Base-by-base conservation (phyloP, 1,139 yeast species). In the Pneumocystis jirovecii region DNA sequence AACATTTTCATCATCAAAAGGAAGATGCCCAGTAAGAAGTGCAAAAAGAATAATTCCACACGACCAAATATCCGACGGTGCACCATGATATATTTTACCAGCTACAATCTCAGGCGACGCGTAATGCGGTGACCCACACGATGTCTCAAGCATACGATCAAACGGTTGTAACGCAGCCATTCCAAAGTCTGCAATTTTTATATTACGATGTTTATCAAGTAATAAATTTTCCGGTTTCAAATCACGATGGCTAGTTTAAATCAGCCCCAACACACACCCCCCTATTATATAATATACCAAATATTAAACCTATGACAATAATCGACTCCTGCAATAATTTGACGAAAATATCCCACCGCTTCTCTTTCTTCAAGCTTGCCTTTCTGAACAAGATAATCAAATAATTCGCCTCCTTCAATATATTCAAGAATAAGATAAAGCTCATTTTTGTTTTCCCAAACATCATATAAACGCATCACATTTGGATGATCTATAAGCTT, bases 91-190 rank as follows among this genome's bases (percentile, higher is more conserved):
- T 68, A 85, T 88, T 69, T 86, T 83, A 62, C 98, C 98, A 12
- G 96, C 89, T 2, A 93, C 97, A 70, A 93, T 93, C 75, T 93
- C 98, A 0, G 98, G 98, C 17, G 96, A 89, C 1, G 98, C 98
- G 76, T 93, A 93, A 76, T 95, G 98, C 31, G 98, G 98, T 31
- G 97, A 89, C 0, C 99, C 99, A 77, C 99, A 93, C 42, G 95
- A 86, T 0, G 98, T 93, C 74, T 93, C 97, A 66, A 95, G 80
- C 73, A 93, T 78, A 71, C 87, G 83, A 71, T 87, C 95, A 66
- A 84, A 83, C 59, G 95, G 86, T 75, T 93, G 98, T 63, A 93
- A 79, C 1, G 98, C 98, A n/a, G 99, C 98, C 98, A 93, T 95
- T 59, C 99, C 99, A 75, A 93, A 93, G 77, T 93, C 99, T 19